Evolutionary conservation across 202 grass and related monocot genomes (phyloP), one percentile per base, ranked within the genome.

Genomic region (Eragrostis tef): DNA sequence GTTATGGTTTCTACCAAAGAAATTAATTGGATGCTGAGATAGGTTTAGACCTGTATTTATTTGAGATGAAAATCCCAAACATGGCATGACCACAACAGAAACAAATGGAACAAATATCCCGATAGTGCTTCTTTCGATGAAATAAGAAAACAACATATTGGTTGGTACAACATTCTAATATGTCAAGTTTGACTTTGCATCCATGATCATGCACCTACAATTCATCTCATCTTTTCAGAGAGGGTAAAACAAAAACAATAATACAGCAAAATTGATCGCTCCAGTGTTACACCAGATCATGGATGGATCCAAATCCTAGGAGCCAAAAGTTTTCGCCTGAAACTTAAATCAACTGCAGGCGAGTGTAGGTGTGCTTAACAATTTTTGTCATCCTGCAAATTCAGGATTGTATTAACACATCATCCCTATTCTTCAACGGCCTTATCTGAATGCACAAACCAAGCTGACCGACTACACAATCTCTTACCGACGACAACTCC

Each of bases 361-460:
- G 17, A 73, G 27, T 54, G 12, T 19, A n/a, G 54, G 52, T 44
- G 11, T 50, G 15, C n/a, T 57, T 71, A 39, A 41, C 7, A 71
- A 49, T 57, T 60, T 27, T 73, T 16, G 5, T 20, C 2, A 16
- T 20, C 11, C 72, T 54, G 13, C 20, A 60, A 12, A 79, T n/a
- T 27, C 4, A 51, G 51, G 14, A 59, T 26, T 70, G 8, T 43
- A 43, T 3, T 27, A 65, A 17, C 59, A 39, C 25, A 9, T 48
- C 79, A 73, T 73, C 80, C 74, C 57, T 50, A 14, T 45, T 87
- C 43, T 57, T 45, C 19, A 50, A 82, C 29, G 16, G 70, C n/a
- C 6, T 66, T 52, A 68, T 43, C 31, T 7, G 53, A 61, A 78
- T 47, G 41, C 42, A 56, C 21, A 31, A 70, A 20, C 41, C 17